Evolutionary conservation across 108 stramenopile genomes (phyloP), one percentile per base, ranked within the genome.

Genomic region (Fragilaria radians): DNA sequence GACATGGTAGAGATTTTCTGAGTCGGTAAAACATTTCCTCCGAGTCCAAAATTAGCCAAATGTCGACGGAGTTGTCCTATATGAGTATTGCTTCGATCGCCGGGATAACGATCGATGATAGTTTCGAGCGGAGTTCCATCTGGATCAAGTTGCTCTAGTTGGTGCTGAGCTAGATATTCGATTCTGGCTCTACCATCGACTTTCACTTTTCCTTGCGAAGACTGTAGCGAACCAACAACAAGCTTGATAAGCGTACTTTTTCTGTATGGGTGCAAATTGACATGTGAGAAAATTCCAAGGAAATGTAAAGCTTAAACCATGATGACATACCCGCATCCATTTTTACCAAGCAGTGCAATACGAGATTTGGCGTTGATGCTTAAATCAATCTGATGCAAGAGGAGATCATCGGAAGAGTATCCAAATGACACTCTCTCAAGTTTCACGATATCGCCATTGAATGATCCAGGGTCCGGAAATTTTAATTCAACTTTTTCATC

Each of bases 161-260:
- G 93, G 72, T 97, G 96, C 80, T 97, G 96, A 1, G 93, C 90
- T 56, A 97, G 70, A 54, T 88, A 85, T 49, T 90, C 96, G 49
- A 97, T 83, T 53, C 85, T 82, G 18, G 91, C 81, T 46, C 89
- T 70, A 4, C 72, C 70, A 63, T 94, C 73, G 17, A 89, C 74
- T 46, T 60, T 72, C 19, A 88, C 82, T 32, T 88, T 67, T 1
- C 96, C 96, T 26, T 68, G 61, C 33, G 68, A 34, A 4, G 94
- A 82, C 36, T 67, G 54, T 34, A 97, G 57, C 45, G 91, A 81
- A 51, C 86, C 88, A 25, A 93, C 83, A 55, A 94, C 83, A 14
- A 91, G 68, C 58, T 93, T 94, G 36, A 96, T 82, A 26, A 96
- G 75, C 3, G 93, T 96, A n/a, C 54, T 64, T 52, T 84, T 89